phyloP scores from a whole-genome alignment of 768 basidiomycete species.

The Rhodotorula kratochvilovae region DNA sequence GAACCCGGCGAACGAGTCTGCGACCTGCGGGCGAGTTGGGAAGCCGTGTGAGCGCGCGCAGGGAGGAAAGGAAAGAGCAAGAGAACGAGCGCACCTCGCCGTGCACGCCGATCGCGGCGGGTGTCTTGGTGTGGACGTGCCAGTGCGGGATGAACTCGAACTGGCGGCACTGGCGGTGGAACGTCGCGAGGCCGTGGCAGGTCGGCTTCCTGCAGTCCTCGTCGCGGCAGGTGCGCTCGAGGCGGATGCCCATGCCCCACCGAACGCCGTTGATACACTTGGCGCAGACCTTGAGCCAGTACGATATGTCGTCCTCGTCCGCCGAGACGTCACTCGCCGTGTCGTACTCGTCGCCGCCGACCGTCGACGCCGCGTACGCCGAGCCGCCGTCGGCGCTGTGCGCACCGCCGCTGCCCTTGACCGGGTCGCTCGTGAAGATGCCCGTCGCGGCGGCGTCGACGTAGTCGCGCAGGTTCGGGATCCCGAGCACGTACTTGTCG shows the following conservation, averaged over 20 bases:
- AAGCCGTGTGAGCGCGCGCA: conserved; percentile 1
- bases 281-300: conserved; percentile 67
- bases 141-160: conserved; percentile 71
- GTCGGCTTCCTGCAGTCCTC: conserved; percentile 53
- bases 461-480: conserved; percentile 56
- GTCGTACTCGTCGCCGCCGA: conserved; percentile 9
- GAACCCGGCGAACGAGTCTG: conserved; percentile 79
- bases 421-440: background rate
- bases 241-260: conserved; percentile 74
- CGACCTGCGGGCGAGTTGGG: conserved; percentile 29
- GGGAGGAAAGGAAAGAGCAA: background rate
- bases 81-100: conserved; percentile 38
- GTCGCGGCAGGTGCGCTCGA: conserved; percentile 74
- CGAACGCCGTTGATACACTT: conserved; percentile 77
- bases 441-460: conserved; percentile 48
- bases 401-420: background rate
- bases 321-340: conserved; percentile 11
- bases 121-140: conserved; percentile 52
- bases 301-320: conserved; percentile 31
- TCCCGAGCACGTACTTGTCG: conserved; percentile 71
- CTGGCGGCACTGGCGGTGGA: conserved; percentile 76
- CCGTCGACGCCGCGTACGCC: conserved; percentile 1
- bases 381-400: background rate
- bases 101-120: conserved; percentile 17
- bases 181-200: conserved; percentile 54